Evolutionary conservation across 768 basidiomycete genomes (phyloP), one percentile per base, ranked within the genome.

Genomic region (Kwoniella botswanensis): DNA sequence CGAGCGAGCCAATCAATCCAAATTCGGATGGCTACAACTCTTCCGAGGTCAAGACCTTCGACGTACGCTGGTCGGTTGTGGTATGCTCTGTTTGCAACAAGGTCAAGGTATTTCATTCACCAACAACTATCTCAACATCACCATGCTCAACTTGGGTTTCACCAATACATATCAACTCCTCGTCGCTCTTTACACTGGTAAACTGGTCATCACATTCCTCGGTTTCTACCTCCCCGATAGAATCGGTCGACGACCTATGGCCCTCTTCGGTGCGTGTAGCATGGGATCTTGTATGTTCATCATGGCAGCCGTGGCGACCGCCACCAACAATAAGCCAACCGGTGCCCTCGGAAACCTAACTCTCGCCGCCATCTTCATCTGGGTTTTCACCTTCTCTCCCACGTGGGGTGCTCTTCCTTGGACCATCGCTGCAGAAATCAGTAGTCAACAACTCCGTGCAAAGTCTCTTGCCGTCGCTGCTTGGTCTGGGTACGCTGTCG

Each of bases 401-500:
- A 68, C 67, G 18, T 78, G 74, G 77, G 62, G 66, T 24, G 63
- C 64, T 9, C 61, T 76, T 18, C 62, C 71, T 54, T 78, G 73
- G 71, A 75, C 72, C 46, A 62, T 68, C 41, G 67, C 63, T 18
- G 64, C 77, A 5, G 77, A 76, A 63, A 67, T 80, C 50, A 63
- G 68, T 18, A 68, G 69, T 4, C 67, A 66, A 6, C 72, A 62
- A 6, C 63, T 72, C 1, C 74, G 76, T 24, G 75, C 78, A 56
- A 74, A 74, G 52, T 75, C 77, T 13, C 61, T 78, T 22, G 71
- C 73, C 4, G 42, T 72, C 7, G 73, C 65, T 2, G 66, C 74
- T 12, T 73, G 69, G 64, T 60, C 55, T 46, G 74, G 72, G 22
- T 73, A 68, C 46, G 68, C n/a, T 11, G 63, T 69, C 12, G 68